A percentile compares a stretch with the other conserved stretches of the same genome.
Evolutionary conservation across 129 eudicot genomes (phyloP).

Genomic region (Saposhnikovia divaricata): DNA sequence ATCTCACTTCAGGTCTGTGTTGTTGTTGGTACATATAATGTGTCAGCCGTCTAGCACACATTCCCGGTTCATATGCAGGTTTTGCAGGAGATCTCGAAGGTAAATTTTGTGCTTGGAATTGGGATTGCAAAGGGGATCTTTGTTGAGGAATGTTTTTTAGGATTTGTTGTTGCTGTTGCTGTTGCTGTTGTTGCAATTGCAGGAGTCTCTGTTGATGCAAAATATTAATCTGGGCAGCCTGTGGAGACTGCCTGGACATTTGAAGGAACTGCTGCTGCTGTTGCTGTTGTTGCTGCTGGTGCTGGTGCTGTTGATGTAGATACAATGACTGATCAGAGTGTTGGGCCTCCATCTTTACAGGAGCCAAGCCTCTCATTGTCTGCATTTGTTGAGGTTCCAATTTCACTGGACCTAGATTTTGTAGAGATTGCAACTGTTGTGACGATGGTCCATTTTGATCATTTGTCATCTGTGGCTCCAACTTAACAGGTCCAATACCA

Average conservation of each 20-base stretch:
- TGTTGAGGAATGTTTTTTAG: constrained; percentile 82
- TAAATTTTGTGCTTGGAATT: constrained; percentile 63
- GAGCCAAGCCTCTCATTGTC: constrained; percentile 56
- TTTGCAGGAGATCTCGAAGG: constrained; percentile 73
- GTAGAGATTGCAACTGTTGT: constrained; percentile 72
- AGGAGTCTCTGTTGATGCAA: constrained; percentile 84
- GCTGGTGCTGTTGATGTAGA: constrained; percentile 56
- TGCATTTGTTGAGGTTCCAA: constrained; percentile 80
- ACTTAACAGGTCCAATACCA: constrained; percentile 65
- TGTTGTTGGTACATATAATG: constrained; percentile 99
- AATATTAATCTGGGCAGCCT: constrained; percentile 70
- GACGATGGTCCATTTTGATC: constrained; percentile 43
- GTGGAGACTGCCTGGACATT: constrained; percentile 89
- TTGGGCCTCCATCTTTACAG: constrained; percentile 83
- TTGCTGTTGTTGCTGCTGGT: constrained; percentile 65
- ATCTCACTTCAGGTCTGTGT: constrained; percentile 91
- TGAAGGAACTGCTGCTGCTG: constrained; percentile 73
- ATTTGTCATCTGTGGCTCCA: constrained; percentile 60
- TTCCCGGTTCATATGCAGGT: constrained; percentile 90
- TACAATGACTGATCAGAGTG: constrained; percentile 64
- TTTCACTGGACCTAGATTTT: constrained; percentile 71
- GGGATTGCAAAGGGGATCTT: constrained; percentile 59
- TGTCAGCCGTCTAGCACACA: constrained; percentile 87
- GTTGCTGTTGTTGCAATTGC: constrained; percentile 42
- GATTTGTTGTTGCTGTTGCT: constrained; percentile 81